Percentiles rank a stretch among this genome's conserved stretches.
Evolutionary conservation across 1,284 basidiomycete genomes (phyloP).

Genomic region (Bondarzewia mesenterica): DNA sequence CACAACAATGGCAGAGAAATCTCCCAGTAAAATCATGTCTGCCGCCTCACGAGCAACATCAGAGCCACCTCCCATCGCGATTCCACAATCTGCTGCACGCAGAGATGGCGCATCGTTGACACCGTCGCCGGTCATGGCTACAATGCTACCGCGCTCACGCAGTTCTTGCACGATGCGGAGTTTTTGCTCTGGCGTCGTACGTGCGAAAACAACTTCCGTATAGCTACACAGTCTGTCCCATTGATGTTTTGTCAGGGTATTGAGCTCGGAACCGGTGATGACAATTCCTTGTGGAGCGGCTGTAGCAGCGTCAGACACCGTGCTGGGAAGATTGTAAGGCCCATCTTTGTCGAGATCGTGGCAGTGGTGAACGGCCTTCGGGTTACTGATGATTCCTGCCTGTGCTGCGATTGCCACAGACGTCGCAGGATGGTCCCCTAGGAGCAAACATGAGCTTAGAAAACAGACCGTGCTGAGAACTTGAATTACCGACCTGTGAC

Average conservation of each 20-base stretch:
- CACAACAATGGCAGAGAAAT: constrained; percentile 40
- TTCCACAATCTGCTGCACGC: constrained; percentile 48
- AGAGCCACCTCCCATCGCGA: constrained; percentile 46
- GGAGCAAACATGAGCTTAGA: constrained; percentile 6
- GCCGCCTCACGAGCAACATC: constrained; percentile 43
- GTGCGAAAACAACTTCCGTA: constrained; percentile 65
- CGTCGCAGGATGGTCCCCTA: constrained; percentile 43
- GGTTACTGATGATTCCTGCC: constrained; percentile 45
- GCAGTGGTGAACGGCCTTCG: constrained; percentile 26
- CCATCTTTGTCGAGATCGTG: constrained; percentile 30
- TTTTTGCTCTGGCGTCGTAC: constrained; percentile 71
- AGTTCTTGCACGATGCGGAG: constrained; percentile 59
- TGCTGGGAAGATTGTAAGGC: too few species aligned
- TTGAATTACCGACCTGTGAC: constrained; percentile 47
- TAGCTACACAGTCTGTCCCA: constrained; percentile 45
- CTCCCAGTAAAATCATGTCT: constrained; percentile 39
- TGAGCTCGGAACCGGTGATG: constrained; percentile 44
- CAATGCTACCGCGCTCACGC: constrained; percentile 41
- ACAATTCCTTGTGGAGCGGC: constrained; percentile 31
- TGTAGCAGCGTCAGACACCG: neutral
- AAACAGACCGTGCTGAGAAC: neutral
- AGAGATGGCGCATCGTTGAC: constrained; percentile 65
- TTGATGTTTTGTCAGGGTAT: constrained; percentile 34
- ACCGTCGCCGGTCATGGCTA: constrained; percentile 35
- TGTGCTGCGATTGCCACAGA: constrained; percentile 55